Conservation (phyloP, 345 rosid species). For the Gossypium herbaceum region DNA sequence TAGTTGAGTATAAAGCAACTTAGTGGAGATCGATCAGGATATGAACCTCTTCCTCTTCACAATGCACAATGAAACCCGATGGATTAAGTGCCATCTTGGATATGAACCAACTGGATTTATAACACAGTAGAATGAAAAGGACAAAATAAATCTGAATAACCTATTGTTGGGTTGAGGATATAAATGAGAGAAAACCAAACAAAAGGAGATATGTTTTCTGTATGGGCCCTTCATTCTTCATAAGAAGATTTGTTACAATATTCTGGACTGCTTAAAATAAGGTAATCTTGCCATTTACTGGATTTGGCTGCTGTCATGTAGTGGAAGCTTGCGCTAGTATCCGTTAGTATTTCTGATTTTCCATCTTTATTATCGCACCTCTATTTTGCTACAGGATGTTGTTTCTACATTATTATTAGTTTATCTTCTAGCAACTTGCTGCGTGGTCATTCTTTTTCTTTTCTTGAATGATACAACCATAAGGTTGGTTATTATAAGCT, state of each 20-base stretch:
- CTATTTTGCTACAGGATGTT: not conserved
- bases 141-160: not conserved
- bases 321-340: not conserved
- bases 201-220: not conserved
- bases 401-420: not conserved
- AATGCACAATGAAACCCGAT: not conserved
- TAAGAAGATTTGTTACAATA: not conserved
- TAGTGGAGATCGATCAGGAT: not conserved
- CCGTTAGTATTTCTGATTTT: not conserved
- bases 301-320: conserved; percentile 8
- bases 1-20: not conserved
- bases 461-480: not conserved
- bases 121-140: not conserved
- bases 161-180: not conserved
- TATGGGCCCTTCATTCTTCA: not conserved
- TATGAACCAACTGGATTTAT: not conserved
- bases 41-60: not conserved
- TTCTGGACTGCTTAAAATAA: not conserved
- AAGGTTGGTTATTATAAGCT: conserved; percentile 10
- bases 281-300: not conserved
- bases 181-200: not conserved
- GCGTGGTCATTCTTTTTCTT: not conserved
- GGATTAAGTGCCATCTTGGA: not conserved
- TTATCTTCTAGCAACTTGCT: not conserved
- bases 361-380: not conserved